Evolutionary conservation across 345 rosid genomes (phyloP).

Genomic region (Salix caprea): DNA sequence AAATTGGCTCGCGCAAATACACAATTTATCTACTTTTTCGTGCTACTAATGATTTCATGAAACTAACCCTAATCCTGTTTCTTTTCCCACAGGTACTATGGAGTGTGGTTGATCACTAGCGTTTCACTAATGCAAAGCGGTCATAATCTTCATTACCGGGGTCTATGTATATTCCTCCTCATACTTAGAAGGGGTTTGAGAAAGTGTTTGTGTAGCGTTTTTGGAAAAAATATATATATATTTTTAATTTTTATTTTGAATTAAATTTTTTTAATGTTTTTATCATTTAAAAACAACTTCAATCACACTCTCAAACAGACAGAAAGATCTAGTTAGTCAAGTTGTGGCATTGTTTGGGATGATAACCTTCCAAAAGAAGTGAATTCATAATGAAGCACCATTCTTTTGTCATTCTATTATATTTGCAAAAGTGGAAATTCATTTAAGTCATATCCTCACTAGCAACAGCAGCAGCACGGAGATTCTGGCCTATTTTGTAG

Average conservation of each 20-base stretch:
- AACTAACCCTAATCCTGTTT: background rate
- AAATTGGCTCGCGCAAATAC: background rate
- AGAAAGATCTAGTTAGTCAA: slow-evolving; percentile 47
- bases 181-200: slow-evolving; percentile 7
- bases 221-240: too few species aligned
- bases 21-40: background rate
- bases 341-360: slow-evolving; percentile 53
- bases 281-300: too few species aligned
- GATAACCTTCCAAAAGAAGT: slow-evolving; percentile 65
- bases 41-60: background rate
- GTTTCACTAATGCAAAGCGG: slow-evolving; percentile 53
- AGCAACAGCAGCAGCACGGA: background rate
- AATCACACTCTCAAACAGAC: too few species aligned
- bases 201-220: too few species aligned
- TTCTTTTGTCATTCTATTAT: background rate
- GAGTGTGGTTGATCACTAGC: slow-evolving; percentile 87
- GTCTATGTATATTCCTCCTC: slow-evolving; percentile 51
- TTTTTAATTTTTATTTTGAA: too few species aligned
- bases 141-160: slow-evolving; percentile 57
- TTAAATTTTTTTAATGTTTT: background rate
- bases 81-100: slow-evolving; percentile 55
- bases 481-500: background rate
- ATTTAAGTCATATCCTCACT: background rate
- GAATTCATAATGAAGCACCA: slow-evolving; percentile 13
- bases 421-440: background rate